These are phyloP conservation scores for Volvariella surrecta DNA, from an alignment of 1,284 basidiomycete species.

Conservation along the genomic window DNA sequence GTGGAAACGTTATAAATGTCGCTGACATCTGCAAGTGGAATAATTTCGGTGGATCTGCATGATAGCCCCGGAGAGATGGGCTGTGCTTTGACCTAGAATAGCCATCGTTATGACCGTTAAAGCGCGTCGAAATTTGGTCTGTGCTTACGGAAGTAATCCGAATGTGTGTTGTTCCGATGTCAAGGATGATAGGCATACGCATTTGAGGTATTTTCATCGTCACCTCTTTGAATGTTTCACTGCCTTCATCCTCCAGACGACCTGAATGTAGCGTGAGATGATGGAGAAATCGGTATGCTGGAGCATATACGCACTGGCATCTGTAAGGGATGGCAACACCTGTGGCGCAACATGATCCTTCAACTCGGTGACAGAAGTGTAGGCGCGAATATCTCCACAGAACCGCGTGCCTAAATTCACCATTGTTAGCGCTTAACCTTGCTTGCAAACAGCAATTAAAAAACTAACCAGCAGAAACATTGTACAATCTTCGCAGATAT, in stretches of 20 bases:
- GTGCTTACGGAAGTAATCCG: constrained; percentile 56
- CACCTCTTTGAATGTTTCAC: constrained; percentile 45
- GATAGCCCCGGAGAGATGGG: constrained; percentile 53
- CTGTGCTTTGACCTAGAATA: constrained; percentile 49
- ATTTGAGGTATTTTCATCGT: constrained; percentile 53
- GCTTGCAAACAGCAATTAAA: background rate
- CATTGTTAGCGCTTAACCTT: too few species aligned
- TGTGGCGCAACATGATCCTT: constrained; percentile 42
- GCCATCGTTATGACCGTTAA: constrained; percentile 2
- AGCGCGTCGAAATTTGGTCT: constrained; percentile 8
- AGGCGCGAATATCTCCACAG: constrained; percentile 46
- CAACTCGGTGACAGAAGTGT: constrained; percentile 51
- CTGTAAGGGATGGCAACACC: constrained; percentile 37
- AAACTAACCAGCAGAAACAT: constrained; percentile 60
- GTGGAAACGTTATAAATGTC: constrained; percentile 78
- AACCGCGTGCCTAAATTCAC: constrained; percentile 46
- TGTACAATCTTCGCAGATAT: constrained; percentile 69
- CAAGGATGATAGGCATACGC: constrained; percentile 54
- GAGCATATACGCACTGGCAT: constrained; percentile 40
- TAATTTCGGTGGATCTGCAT: constrained; percentile 73
- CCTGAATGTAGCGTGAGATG: constrained; percentile 25
- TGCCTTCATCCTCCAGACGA: constrained; percentile 47
- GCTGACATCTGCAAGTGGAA: constrained; percentile 72
- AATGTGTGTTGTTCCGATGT: constrained; percentile 56
- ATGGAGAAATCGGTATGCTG: background rate